Evolutionary conservation across 192 early-diverging fungal species (phyloP).

Genomic region (Linderina pennispora): DNA sequence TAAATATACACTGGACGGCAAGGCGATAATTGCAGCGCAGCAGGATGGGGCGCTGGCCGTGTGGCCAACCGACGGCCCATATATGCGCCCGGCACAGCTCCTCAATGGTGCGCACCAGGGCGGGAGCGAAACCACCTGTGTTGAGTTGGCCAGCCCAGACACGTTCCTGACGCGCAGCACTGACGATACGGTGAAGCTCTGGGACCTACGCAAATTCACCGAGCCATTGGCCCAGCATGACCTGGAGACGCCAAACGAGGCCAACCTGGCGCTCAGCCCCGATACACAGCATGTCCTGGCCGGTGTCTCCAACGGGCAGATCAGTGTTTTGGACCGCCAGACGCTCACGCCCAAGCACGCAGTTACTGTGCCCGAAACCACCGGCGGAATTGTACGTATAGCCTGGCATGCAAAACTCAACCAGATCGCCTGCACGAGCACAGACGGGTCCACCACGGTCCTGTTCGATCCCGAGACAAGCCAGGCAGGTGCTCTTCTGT

Average conservation of each 20-base stretch:
- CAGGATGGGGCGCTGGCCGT: slow-evolving; percentile 72
- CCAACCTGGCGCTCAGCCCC: slow-evolving; percentile 80
- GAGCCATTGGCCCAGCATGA: slow-evolving; percentile 54
- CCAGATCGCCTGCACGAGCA: slow-evolving; percentile 77
- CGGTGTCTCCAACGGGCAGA: slow-evolving; percentile 38
- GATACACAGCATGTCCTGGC: slow-evolving; percentile 72
- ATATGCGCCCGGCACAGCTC: slow-evolving; percentile 50
- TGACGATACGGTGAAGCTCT: slow-evolving; percentile 89
- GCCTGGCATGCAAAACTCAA: slow-evolving; percentile 86
- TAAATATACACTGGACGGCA: slow-evolving; percentile 64
- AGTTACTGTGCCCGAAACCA: too few relatives aligned
- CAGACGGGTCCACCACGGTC: slow-evolving; percentile 68
- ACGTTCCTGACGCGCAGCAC: slow-evolving; percentile 70
- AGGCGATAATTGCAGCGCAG: slow-evolving; percentile 44
- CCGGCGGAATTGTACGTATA: slow-evolving; percentile 60
- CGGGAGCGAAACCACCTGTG: slow-evolving; percentile 61
- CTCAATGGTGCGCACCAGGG: slow-evolving; percentile 66
- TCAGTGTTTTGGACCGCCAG: slow-evolving; percentile 11
- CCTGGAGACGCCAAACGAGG: slow-evolving; percentile 61
- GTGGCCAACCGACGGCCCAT: slow-evolving; percentile 60
- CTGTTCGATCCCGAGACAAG: slow-evolving; percentile 69
- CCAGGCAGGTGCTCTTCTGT: slow-evolving; percentile 66
- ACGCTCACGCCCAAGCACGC: slow-evolving; percentile 2
- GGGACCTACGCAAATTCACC: slow-evolving; percentile 65
- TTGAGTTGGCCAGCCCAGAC: slow-evolving; percentile 64